A percentile compares a stretch with the other conserved stretches of the same genome.
phyloP scores from a whole-genome alignment of 768 basidiomycete genomes.

The Rickenella mellea region DNA sequence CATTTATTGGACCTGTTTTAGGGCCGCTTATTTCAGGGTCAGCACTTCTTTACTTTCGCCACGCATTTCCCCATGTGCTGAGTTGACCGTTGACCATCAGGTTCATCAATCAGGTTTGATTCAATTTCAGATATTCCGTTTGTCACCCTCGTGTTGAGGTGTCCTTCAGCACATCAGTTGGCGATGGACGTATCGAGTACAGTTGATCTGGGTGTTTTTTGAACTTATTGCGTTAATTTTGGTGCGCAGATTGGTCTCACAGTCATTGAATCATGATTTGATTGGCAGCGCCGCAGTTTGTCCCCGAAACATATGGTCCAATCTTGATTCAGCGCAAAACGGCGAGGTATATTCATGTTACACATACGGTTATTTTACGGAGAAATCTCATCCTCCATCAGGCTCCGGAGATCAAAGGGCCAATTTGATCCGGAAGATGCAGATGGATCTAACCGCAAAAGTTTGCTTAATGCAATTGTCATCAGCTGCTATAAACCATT shows the following conservation, averaged over 20 bases:
- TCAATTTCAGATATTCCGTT: background rate
- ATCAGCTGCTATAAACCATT: conserved; percentile 66
- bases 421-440: conserved; percentile 48
- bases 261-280: background rate
- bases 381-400: conserved; percentile 12
- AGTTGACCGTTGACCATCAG: conserved; percentile 19
- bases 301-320: conserved; percentile 67
- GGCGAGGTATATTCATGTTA: conserved; percentile 24
- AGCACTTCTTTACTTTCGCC: conserved; percentile 13
- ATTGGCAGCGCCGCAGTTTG: conserved; percentile 28
- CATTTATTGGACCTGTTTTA: conserved; percentile 49
- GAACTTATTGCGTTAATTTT: conserved; percentile 42
- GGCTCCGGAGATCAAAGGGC: conserved; percentile 46
- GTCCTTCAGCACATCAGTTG: conserved; percentile 39
- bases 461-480: conserved; percentile 36
- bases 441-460: conserved; percentile 39
- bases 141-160: conserved; percentile 2
- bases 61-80: no score
- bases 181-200: conserved; percentile 72
- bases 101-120: conserved; percentile 61
- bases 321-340: conserved; percentile 56
- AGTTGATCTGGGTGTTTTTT: conserved; percentile 59
- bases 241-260: conserved; percentile 23
- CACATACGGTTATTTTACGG: background rate
- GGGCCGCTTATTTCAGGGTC: conserved; percentile 53